Conservation (phyloP, 2,329 filamentous ascomycete genomes). For the Epichloe gansuensis region DNA sequence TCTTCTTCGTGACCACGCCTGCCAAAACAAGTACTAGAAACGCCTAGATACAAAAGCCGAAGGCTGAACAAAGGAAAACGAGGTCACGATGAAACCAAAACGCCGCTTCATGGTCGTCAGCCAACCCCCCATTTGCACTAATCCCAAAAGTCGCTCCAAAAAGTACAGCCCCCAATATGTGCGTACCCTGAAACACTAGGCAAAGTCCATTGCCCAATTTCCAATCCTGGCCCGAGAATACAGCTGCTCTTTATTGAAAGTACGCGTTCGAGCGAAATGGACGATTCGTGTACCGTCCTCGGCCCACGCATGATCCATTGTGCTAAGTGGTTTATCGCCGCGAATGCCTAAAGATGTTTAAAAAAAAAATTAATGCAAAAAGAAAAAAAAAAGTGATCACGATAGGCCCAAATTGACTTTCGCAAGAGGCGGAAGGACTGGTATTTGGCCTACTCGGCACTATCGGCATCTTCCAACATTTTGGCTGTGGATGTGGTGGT, state of each 20-base stretch:
- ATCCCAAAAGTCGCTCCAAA: background rate
- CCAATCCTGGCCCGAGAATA: background rate
- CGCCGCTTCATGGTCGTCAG: background rate
- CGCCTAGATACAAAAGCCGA: too few species aligned
- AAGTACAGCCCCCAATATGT: background rate
- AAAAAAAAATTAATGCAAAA: background rate
- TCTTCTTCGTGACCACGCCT: background rate
- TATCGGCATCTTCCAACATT: background rate
- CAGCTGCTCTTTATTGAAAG: background rate
- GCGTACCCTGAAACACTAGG: background rate
- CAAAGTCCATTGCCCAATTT: background rate
- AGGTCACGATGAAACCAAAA: background rate
- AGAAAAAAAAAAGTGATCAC: background rate
- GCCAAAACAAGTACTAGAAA: too few species aligned
- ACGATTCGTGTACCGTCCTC: background rate
- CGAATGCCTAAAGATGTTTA: background rate
- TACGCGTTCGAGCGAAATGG: background rate
- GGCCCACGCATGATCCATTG: background rate
- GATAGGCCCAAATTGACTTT: background rate
- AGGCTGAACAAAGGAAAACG: too few species aligned
- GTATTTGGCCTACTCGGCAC: background rate
- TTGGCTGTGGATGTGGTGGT: constrained; percentile 10
- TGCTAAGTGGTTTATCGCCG: background rate
- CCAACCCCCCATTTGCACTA: background rate
- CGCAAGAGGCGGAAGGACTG: background rate